phyloP scores from a whole-genome alignment of 129 eudicot genomes.

The Daucus carota region DNA sequence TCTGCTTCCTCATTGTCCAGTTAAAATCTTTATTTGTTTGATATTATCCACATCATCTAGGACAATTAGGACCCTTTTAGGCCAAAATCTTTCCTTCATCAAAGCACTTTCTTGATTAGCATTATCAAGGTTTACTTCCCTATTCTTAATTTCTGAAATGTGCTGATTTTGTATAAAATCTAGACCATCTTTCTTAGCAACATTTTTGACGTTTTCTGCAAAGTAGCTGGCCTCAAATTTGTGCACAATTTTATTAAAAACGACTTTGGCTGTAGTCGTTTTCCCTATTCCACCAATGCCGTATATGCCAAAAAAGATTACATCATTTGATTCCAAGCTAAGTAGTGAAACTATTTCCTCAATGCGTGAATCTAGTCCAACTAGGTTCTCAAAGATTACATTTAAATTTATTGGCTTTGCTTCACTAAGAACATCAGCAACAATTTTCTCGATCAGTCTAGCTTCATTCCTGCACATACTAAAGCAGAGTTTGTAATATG shows the following conservation, averaged over 20 bases:
- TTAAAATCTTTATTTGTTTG: neutral
- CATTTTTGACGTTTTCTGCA: neutral
- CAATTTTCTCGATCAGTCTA: neutral
- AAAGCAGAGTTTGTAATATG: no score
- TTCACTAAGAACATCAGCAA: neutral
- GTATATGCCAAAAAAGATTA: neutral
- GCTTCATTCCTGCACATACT: neutral
- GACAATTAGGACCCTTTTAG: neutral
- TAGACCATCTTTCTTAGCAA: neutral
- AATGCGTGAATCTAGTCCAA: neutral
- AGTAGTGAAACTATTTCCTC: neutral
- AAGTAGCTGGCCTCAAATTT: neutral
- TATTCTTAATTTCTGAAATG: neutral
- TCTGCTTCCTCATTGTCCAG: neutral
- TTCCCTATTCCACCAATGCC: slow-evolving; percentile 3
- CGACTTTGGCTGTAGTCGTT: neutral
- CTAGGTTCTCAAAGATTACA: neutral
- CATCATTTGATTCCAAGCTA: neutral
- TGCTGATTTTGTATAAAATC: neutral
- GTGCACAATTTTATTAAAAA: neutral
- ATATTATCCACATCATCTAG: neutral
- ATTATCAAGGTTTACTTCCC: neutral
- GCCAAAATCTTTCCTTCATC: neutral
- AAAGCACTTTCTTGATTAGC: neutral
- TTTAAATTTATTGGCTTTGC: neutral